Conservation (phyloP, 2,329 filamentous ascomycete species). For the Ophiostoma fasciatum region DNA sequence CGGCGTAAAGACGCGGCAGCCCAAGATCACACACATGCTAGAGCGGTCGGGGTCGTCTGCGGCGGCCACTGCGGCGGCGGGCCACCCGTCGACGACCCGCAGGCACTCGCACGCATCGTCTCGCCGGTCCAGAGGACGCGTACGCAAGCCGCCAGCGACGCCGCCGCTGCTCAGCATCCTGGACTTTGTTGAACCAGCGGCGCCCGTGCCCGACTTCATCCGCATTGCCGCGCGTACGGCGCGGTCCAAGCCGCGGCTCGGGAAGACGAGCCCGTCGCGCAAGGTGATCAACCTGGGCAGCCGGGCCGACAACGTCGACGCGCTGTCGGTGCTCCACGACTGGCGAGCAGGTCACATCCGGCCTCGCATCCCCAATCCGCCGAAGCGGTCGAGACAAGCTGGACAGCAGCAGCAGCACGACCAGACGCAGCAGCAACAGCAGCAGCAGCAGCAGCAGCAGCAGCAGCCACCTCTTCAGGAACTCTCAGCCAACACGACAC, state of each 20-base stretch:
- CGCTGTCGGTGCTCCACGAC: slow-evolving; percentile 32
- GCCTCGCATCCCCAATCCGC: slow-evolving; percentile 15
- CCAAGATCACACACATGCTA: slow-evolving; percentile 18
- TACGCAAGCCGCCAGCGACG: not conserved
- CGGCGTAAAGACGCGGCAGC: slow-evolving; percentile 15
- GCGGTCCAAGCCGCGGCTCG: slow-evolving; percentile 29
- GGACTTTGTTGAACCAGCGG: slow-evolving; percentile 38
- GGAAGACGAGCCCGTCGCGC: slow-evolving; percentile 36
- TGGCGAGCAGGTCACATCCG: slow-evolving; percentile 42
- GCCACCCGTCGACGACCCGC: too few relatives aligned
- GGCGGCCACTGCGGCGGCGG: slow-evolving; percentile 32
- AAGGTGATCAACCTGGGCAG: slow-evolving; percentile 48
- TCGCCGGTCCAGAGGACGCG: too few relatives aligned
- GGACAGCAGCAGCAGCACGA: too few relatives aligned
- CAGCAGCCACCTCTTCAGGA: slow-evolving; percentile 3
- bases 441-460: too few relatives aligned
- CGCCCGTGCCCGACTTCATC: slow-evolving; percentile 44
- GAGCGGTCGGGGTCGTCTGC: slow-evolving; percentile 36
- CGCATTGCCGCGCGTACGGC: slow-evolving; percentile 46
- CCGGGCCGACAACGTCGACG: slow-evolving; percentile 45
- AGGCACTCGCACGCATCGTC: too few relatives aligned
- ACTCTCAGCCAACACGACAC: slow-evolving; percentile 1
- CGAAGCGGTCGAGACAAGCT: not conserved
- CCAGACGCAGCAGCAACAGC: too few relatives aligned
- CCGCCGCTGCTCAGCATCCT: slow-evolving; percentile 43